Base-by-base conservation (phyloP, 495 filamentous ascomycete species). In the Tuber aestivum region DNA sequence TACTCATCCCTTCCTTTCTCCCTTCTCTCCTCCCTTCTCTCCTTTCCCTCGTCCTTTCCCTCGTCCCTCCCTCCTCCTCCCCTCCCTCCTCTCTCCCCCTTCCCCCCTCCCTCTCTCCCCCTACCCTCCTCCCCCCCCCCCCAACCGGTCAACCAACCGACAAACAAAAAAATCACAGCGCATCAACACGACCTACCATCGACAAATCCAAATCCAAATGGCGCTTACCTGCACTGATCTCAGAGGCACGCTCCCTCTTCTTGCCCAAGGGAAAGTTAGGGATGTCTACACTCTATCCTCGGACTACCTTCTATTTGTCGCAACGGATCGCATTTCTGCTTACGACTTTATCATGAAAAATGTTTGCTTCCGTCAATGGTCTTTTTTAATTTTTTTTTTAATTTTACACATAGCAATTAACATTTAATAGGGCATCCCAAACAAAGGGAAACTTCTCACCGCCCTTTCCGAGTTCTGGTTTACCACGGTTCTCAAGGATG, bases 291-390 rank as follows among this genome's bases (percentile, higher is more conserved):
- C 89, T 74, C 84, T 96, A 73, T 90, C 94, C 83, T 86, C 90
- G 37, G 85, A 89, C 73, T 92, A 91, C 2, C 88, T 97, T 10
- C 91, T 97, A 61, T 96, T 99, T 84, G 90, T 96, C 61, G 91
- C 95, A 27, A 92, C 91, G 35, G 95, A 99, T 84, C 91, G 95
- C 77, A 96, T 97, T 85, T 97, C 93, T 73, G 95, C 95, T 72
- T 97, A 92, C 86, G 95, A 97, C 88, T 92, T 97, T 79, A 89
- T 97, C 78, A 91, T 97, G 89, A 86, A 87, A 82, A 97, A 97
- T 87, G 91, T 91, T 85, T 73, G 80, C 78, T 40, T 72, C 61
- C 56, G 56, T 71, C 75, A 68, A 41, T 72, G 20, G 20, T 23
- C 68, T 41, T 20, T 38, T 21, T 32, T 38, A 50, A 44, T 41